Evolutionary conservation across 2,329 filamentous ascomycete species (phyloP), one percentile per base, ranked within the genome.

Genomic region (Monilinia aucupariae): DNA sequence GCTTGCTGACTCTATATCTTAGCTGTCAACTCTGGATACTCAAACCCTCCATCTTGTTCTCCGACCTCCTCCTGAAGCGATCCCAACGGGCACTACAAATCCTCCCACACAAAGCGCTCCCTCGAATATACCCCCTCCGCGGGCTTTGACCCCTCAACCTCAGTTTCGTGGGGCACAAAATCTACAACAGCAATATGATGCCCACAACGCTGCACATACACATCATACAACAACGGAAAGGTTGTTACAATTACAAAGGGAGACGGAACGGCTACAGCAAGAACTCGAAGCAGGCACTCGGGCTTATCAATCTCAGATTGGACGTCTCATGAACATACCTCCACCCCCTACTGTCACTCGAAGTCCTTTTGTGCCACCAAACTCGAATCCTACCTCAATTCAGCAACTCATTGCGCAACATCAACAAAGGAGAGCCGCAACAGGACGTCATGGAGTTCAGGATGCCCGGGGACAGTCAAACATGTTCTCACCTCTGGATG

Each of bases 1-100:
- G 52, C 47, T 68, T 58, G 64, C 67, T 54, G 43, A 15, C 51
- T 47, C 34, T 15, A 34, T 41, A 39, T 15, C 50, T 43, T 64
- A 82, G 80, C 71, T 82, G 56, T 76, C 75, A 48, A 75, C 71
- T 27, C 73, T 74, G 47, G 78, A 82, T 52, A 76, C 78, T 62
- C 80, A 84, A 64, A 82, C 80, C 1, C 77, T 84, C 22, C 82
- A 84, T 68, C 75, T 84, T 13, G 81, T 83, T 27, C 73, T 84
- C 51, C 75, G 80, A 67, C 80, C 71, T 15, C 58, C 62, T 12
- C 39, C 61, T 64, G 68, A 71, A 56, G 32, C 47, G 34, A 37
- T 63, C 15, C 48, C 64, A 63, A 25, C 51, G 56, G 55, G 32
- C 47, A 43, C 43, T 58, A 32, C 50, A 56, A 30, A 63, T 51